These are phyloP conservation scores for Neurospora intermedia DNA, from an alignment of 495 filamentous ascomycete species.

Conservation along the genomic window DNA sequence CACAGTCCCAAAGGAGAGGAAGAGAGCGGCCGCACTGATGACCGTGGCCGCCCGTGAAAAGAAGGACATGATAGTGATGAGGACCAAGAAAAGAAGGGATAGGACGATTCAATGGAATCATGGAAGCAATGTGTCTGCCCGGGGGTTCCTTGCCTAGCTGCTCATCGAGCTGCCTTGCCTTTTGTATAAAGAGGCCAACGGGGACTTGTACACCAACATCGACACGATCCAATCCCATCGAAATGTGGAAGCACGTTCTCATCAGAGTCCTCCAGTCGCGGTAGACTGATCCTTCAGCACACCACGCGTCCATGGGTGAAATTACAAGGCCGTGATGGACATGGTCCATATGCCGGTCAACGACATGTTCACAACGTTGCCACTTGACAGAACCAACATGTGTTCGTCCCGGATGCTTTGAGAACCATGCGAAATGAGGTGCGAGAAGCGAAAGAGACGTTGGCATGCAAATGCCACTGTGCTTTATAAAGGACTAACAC, in stretches of 20 bases:
- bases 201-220: neutral
- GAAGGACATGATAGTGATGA: neutral
- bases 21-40: neutral
- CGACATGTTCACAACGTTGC: neutral
- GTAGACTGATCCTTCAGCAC: neutral
- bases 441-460: neutral
- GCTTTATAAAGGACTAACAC: neutral
- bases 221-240: neutral
- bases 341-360: neutral
- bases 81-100: neutral
- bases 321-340: neutral
- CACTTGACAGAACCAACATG: neutral
- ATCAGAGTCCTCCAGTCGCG: neutral
- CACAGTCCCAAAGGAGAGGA: neutral
- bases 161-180: neutral
- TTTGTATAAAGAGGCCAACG: neutral
- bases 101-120: neutral
- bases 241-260: neutral
- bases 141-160: neutral
- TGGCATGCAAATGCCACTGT: neutral
- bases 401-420: neutral
- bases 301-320: neutral
- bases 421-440: neutral
- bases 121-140: neutral
- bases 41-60: neutral